Percentiles rank a stretch among this genome's conserved stretches.
Evolutionary conservation across 1,284 basidiomycete genomes (phyloP).

Genomic region (Microbotryum lychnidis-dioicae): DNA sequence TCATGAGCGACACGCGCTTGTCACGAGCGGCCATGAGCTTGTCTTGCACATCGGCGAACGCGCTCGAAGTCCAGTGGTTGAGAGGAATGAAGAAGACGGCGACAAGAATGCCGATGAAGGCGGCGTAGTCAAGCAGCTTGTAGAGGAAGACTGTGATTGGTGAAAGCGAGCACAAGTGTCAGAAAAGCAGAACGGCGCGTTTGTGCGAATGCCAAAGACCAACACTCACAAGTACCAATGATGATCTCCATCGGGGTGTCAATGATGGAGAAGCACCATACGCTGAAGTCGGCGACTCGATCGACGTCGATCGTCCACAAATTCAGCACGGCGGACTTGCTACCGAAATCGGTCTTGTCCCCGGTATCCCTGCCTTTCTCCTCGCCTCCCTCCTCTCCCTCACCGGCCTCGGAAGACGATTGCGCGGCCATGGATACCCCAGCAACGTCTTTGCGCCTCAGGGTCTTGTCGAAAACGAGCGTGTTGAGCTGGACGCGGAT

Average conservation of each 20-base stretch:
- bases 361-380: slow-evolving; percentile 43
- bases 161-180: not conserved
- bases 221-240: slow-evolving; percentile 45
- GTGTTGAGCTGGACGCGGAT: slow-evolving; percentile 75
- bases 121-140: slow-evolving; percentile 59
- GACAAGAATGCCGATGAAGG: slow-evolving; percentile 69
- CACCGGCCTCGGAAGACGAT: slow-evolving; percentile 41
- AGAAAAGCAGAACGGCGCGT: not conserved
- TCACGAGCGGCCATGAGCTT: slow-evolving; percentile 58
- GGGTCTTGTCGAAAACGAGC: slow-evolving; percentile 76
- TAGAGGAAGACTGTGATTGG: slow-evolving; percentile 64
- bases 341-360: slow-evolving; percentile 48
- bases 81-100: slow-evolving; percentile 75
- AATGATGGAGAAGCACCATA: slow-evolving; percentile 39
- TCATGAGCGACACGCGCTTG: slow-evolving; percentile 82
- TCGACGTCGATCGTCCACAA: slow-evolving; percentile 75
- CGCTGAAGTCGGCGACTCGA: slow-evolving; percentile 42
- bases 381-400: slow-evolving; percentile 50
- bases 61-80: slow-evolving; percentile 77
- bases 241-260: slow-evolving; percentile 80
- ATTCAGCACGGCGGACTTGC: slow-evolving; percentile 81
- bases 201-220: not conserved
- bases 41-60: slow-evolving; percentile 74
- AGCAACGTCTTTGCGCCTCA: slow-evolving; percentile 41
- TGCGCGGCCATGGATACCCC: slow-evolving; percentile 33